Conservation (phyloP, 2,329 filamentous ascomycete species). For the Colletotrichum aenigma region DNA sequence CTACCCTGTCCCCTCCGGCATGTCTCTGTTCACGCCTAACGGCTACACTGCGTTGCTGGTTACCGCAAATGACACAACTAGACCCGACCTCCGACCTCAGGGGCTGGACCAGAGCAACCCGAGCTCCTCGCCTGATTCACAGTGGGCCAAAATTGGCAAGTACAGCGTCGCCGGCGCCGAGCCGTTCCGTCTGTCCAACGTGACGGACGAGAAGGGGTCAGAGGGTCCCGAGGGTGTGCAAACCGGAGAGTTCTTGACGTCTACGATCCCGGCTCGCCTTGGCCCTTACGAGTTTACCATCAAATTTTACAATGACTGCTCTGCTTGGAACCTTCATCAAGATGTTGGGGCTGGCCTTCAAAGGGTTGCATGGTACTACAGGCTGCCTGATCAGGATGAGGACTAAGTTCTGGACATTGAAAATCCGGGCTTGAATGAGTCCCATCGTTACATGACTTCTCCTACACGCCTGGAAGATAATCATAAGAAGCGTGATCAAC, state of each 20-base stretch:
- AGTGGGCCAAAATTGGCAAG: slow-evolving; percentile 1
- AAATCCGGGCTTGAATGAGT: no score
- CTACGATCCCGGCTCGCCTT: background rate
- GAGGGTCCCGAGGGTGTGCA: background rate
- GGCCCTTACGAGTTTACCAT: background rate
- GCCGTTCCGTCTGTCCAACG: background rate
- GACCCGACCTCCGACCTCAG: background rate
- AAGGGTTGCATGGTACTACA: background rate
- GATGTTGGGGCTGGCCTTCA: background rate
- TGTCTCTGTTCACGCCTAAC: slow-evolving; percentile 1
- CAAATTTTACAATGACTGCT: background rate
- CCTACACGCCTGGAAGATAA: no score
- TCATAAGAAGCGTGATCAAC: no score
- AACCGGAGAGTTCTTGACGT: background rate
- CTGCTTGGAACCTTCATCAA: background rate
- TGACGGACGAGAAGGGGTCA: background rate
- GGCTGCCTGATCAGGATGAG: background rate
- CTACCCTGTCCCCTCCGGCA: background rate
- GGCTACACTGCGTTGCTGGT: slow-evolving; percentile 1
- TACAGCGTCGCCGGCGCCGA: background rate
- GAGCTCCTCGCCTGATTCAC: background rate
- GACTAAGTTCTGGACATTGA: background rate
- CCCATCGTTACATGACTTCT: fast-evolving
- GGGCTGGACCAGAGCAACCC: background rate
- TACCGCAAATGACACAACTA: slow-evolving; percentile 1